Percentiles rank a stretch among this genome's conserved stretches.
These are phyloP conservation scores for Capsicum chinense DNA, from an alignment of 257 asterid species.

Conservation along the genomic window DNA sequence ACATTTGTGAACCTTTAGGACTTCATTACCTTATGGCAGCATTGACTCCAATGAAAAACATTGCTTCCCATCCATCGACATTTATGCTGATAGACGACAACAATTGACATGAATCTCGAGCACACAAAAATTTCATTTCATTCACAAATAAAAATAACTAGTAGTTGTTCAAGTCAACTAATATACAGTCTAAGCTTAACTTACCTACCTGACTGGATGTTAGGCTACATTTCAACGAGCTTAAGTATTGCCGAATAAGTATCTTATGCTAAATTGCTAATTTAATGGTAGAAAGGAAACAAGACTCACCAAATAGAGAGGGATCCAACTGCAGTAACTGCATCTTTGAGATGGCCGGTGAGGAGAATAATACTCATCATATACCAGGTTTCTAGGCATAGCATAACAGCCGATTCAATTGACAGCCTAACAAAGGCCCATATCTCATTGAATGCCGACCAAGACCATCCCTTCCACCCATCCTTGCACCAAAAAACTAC, in stretches of 20 bases:
- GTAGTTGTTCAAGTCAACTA: neutral
- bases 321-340: constrained; percentile 77
- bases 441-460: constrained; percentile 63
- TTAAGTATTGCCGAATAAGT: neutral
- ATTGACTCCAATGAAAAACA: constrained; percentile 81
- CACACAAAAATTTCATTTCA: neutral
- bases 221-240: constrained; percentile 1
- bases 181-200: neutral
- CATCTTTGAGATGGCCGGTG: constrained; percentile 72
- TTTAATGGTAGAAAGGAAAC: neutral
- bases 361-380: constrained; percentile 77
- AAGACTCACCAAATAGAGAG: constrained; percentile 74
- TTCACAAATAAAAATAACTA: neutral
- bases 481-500: constrained; percentile 83
- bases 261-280: neutral
- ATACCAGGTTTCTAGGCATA: constrained; percentile 88
- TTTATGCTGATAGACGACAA: constrained; percentile 55
- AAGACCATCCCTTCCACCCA: constrained; percentile 85
- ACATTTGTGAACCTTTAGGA: neutral
- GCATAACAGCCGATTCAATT: constrained; percentile 86
- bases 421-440: constrained; percentile 85
- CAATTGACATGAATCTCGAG: neutral
- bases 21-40: constrained; percentile 76
- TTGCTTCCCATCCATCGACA: constrained; percentile 67
- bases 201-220: neutral